Base-by-base conservation (phyloP, 2,329 filamentous ascomycete species). In the Pleomassaria siparia region DNA sequence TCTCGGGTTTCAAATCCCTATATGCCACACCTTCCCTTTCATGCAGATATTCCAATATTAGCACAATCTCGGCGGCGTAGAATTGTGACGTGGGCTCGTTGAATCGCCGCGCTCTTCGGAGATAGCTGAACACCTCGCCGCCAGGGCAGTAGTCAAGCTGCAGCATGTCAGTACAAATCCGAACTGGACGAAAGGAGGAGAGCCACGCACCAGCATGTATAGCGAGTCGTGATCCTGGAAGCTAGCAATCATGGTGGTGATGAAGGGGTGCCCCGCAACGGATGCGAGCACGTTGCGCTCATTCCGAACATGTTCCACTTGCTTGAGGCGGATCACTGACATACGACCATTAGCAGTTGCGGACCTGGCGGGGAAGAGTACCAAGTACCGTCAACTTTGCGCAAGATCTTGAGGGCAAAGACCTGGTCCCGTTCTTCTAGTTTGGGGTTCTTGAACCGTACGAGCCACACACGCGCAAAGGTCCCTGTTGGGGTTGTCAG, bases 271-370 rank as follows among this genome's bases (percentile, higher is more conserved):
- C 20, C 88, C 88, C 39, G 86, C 84, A 40, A 92, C 86, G 55
- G 88, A 85, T 62, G 84, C 82, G 43, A 94, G 82, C 58, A 92
- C 86, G 53, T 84, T 82, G 59, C 88, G 86, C 76, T 94, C 89
- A 72, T 91, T 88, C 51, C 87, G 86, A 45, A 92, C 88, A 71
- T 94, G 89, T 72, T 92, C 88, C 58, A 92, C 85, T 66, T 94
- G 89, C 76, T 92, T 92, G 48, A 92, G 80, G 54, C 86, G 86
- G 68, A 94, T 87, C 36, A 94, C 86, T 82, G 62, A 37, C 50
- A 53, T 43, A 49, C 18, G 40, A 40, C 46, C 21, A 44, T 64
- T 54, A 65, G 60, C 52, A 49, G 44, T 33, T 49, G 54, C 46
- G 45, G 22, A 40, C 47, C 42, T 43, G 51, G 16, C 9, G 30